These are phyloP conservation scores for Clausena lansium DNA, from an alignment of 345 rosid species.

Conservation along the genomic window DNA sequence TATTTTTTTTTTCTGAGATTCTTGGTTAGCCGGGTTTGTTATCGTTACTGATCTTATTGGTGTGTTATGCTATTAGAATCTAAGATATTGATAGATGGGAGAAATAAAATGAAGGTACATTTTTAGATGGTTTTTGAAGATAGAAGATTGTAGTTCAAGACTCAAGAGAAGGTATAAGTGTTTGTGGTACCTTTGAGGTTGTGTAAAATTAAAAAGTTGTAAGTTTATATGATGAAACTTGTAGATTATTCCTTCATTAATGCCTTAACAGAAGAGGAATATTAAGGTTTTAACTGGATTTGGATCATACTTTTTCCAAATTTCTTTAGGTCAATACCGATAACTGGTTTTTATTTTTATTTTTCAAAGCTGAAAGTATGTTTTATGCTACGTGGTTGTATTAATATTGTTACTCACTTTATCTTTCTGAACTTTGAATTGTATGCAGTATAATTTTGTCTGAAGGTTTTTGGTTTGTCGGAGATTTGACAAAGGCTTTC, in stretches of 20 bases:
- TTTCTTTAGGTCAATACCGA: neutral
- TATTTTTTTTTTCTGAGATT: neutral
- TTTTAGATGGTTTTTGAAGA: neutral
- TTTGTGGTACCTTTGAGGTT: neutral
- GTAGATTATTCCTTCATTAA: neutral
- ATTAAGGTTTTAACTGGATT: constrained; percentile 6
- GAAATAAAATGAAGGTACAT: neutral
- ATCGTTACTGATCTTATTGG: neutral
- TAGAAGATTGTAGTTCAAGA: neutral
- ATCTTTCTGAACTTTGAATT: neutral
- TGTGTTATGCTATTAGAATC: neutral
- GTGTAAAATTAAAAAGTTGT: neutral
- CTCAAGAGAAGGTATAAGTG: neutral
- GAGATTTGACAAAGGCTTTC: neutral
- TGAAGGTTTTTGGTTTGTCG: neutral
- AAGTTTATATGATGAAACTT: neutral
- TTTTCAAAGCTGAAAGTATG: neutral
- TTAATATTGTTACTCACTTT: neutral
- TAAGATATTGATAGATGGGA: neutral
- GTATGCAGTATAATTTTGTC: neutral
- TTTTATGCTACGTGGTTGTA: neutral
- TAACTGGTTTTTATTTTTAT: neutral
- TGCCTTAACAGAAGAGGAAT: neutral
- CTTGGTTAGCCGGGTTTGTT: neutral
- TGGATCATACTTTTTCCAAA: neutral